Percentiles rank a stretch among this genome's conserved stretches.
Conservation (phyloP, 2,329 filamentous ascomycete genomes). For the Aspergillus ibericus region DNA sequence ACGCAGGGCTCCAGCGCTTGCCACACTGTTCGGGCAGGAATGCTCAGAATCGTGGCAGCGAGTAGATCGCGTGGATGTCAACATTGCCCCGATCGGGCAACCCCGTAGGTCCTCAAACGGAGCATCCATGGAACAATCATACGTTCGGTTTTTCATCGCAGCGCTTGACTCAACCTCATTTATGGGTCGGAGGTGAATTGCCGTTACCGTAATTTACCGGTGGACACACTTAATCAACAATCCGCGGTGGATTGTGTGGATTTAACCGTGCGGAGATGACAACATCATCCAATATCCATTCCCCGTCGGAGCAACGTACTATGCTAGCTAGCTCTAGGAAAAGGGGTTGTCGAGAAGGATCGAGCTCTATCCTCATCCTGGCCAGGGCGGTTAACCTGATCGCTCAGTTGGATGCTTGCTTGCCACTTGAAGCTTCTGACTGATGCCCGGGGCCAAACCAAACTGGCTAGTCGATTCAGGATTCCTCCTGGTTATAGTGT, state of each 20-base stretch:
- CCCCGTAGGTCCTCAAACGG: not conserved
- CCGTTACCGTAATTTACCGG: not conserved
- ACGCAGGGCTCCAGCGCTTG: not conserved
- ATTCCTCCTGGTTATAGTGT: not conserved
- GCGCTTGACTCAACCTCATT: not conserved
- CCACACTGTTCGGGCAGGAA: not conserved
- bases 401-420: not conserved
- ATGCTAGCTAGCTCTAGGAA: not conserved
- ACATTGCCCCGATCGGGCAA: not conserved
- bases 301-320: not conserved
- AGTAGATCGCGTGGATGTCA: not conserved
- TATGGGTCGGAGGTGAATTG: not conserved
- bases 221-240: conserved; percentile 1
- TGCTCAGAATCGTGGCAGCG: not conserved
- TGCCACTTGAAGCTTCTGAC: not conserved
- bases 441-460: not conserved
- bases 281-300: not conserved
- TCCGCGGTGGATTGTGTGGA: conserved; percentile 1
- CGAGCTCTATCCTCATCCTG: not conserved
- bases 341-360: conserved; percentile 1
- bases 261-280: conserved; percentile 1
- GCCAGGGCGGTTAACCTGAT: not conserved
- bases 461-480: not conserved
- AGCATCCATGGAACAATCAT: not conserved
- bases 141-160: not conserved